Evolutionary conservation across 495 filamentous ascomycete species (phyloP), one percentile per base, ranked within the genome.

Genomic region (Penicillium tannophilum): DNA sequence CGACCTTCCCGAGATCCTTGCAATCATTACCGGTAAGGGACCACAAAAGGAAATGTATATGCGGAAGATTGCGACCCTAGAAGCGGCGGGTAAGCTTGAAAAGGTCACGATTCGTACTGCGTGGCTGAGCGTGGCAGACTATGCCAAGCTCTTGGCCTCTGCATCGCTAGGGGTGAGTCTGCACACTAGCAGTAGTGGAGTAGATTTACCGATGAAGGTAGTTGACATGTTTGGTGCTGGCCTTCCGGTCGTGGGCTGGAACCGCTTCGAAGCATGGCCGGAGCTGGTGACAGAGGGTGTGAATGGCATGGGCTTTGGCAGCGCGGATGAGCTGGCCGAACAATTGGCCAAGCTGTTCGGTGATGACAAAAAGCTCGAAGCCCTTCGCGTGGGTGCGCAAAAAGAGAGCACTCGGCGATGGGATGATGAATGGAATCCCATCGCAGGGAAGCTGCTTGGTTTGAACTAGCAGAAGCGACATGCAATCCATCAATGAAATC

Each of bases 191-290:
- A 93, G 88, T 63, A 96, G 91, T 45, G 94, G 94, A 3, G 91
- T 99, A 1, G 94, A 99, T 75, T 75, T 99, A 23, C 94, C 94
- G 1, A 99, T 99, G 94, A 99, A 99, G 75, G 93, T 99, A 8
- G 93, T 99, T 6, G 94, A 99, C 65, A 94, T 99, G 90, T 97
- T 98, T 67, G 94, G 94, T 0, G 88, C 91, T 1, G 94, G 94
- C 0, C 73, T 99, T 52, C 94, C 94, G 0, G 95, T 99, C 4
- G 88, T 86, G 2, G 94, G 92, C 20, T 97, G 92, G 83, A 80
- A 76, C 20, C 82, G 80, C 8, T 97, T 93, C 63, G 85, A 91
- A 69, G 91, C 91, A 51, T 96, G 93, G 84, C 81, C 84, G 19
- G 93, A 97, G 75, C 73, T 97, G 52, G 90, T 96, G 4, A 87